Conservation (phyloP, 805 yeast species). For the Starmerella bombicola region DNA sequence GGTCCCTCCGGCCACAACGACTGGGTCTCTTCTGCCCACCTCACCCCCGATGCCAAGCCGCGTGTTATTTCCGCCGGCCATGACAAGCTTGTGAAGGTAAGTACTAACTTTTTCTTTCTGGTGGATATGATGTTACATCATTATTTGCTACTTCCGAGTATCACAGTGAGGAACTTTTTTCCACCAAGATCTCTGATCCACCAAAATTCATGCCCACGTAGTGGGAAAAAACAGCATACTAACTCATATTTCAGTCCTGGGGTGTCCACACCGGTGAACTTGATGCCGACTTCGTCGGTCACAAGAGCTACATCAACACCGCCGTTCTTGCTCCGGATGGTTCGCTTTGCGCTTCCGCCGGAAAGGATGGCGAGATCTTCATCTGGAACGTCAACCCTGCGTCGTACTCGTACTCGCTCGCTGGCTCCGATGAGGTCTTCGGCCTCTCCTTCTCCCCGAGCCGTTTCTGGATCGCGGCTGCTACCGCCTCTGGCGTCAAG, state of each 20-base stretch:
- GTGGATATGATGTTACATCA: conserved; percentile 55
- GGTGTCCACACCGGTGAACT: conserved; percentile 72
- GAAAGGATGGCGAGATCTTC: conserved; percentile 98
- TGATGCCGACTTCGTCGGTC: conserved; percentile 95
- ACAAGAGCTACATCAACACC: conserved; percentile 96
- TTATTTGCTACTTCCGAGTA: conserved; percentile 99
- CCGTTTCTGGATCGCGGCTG: conserved; percentile 99
- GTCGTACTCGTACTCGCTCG: conserved; percentile 80
- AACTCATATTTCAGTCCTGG: conserved; percentile 60
- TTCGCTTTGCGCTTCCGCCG: conserved; percentile 97
- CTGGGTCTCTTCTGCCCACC: conserved; percentile 98
- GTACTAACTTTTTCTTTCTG: conserved; percentile 32
- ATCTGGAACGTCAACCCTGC: conserved; percentile 91
- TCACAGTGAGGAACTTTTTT: conserved; percentile 75
- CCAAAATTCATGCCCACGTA: background rate
- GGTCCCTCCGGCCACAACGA: conserved; percentile 73
- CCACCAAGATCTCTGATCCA: conserved; percentile 98
- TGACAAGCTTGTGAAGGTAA: conserved; percentile 98
- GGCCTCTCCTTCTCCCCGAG: conserved; percentile 99
- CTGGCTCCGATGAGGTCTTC: conserved; percentile 92
- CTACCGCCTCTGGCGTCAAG: conserved; percentile 95
- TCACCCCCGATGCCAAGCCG: conserved; percentile 57
- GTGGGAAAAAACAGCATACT: conserved; percentile 18
- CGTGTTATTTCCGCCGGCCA: conserved; percentile 91
- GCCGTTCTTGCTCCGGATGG: conserved; percentile 99